Evolutionary conservation across 2,329 filamentous ascomycete genomes (phyloP).

Genomic region (Fusarium duplospermum): DNA sequence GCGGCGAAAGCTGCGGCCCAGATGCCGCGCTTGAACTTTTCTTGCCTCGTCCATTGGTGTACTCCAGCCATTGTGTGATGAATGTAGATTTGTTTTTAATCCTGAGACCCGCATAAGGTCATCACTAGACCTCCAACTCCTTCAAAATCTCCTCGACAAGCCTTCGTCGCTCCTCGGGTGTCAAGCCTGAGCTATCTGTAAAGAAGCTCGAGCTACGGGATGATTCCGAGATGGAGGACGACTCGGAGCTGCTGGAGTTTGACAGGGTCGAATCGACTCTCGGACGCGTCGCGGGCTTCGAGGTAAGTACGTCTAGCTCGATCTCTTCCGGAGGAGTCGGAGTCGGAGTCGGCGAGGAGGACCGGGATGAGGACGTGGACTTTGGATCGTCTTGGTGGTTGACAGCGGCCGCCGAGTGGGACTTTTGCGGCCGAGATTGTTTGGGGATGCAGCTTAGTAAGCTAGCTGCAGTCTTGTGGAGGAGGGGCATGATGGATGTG

Average conservation of each 20-base stretch:
- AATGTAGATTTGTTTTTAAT: neutral
- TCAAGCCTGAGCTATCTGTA: conserved; percentile 22
- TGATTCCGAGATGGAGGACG: neutral
- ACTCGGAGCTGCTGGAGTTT: neutral
- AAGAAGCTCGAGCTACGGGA: neutral
- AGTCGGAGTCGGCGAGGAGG: conserved; percentile 10
- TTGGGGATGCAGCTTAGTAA: conserved; percentile 32
- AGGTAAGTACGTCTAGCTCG: neutral
- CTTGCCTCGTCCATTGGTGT: conserved; percentile 45
- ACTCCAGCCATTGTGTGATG: conserved; percentile 24
- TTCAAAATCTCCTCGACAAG: conserved; percentile 43
- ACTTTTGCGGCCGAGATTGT: conserved; percentile 11
- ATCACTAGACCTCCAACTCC: conserved; percentile 40
- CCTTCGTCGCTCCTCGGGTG: conserved; percentile 33
- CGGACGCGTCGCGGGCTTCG: neutral
- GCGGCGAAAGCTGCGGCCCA: conserved; percentile 60
- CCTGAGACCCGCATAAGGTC: neutral
- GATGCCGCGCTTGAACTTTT: conserved; percentile 50
- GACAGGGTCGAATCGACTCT: neutral
- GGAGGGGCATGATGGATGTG: conserved; percentile 28
- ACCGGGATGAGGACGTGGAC: conserved; percentile 21
- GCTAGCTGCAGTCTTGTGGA: conserved; percentile 24
- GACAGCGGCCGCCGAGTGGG: conserved; percentile 23
- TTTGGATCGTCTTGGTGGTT: conserved; percentile 14
- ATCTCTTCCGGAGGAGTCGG: conserved; percentile 22